phyloP scores from a whole-genome alignment of 768 basidiomycete genomes.

The Suillus variegatus region DNA sequence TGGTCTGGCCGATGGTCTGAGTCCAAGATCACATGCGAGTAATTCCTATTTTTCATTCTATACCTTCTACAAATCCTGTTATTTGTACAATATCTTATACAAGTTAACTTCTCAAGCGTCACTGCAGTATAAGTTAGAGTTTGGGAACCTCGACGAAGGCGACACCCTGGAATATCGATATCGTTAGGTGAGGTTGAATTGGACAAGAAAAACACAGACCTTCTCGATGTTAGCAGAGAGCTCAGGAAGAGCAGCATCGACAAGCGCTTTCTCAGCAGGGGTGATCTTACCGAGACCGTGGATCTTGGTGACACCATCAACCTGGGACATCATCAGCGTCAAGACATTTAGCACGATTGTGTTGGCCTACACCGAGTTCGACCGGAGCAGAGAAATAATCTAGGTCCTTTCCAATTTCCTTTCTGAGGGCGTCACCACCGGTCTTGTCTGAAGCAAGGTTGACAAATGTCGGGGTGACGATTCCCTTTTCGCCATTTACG shows the following conservation, averaged over 20 bases:
- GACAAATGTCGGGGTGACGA: conserved; percentile 84
- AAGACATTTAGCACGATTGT: neutral
- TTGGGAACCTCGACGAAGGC: conserved; percentile 28
- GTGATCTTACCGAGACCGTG: conserved; percentile 75
- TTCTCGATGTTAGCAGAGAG: conserved; percentile 71
- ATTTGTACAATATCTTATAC: conserved; percentile 3
- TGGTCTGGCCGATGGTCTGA: neutral
- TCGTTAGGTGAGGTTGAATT: conserved; percentile 1
- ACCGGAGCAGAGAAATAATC: conserved; percentile 90
- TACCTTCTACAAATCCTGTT: neutral
- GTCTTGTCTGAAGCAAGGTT: conserved; percentile 69
- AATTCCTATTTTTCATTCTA: neutral
- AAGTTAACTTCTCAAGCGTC: neutral
- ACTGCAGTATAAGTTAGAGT: conserved; percentile 19
- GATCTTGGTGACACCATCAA: conserved; percentile 82
- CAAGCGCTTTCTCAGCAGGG: conserved; percentile 69
- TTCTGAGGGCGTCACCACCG: conserved; percentile 73
- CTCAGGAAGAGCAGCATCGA: conserved; percentile 83
- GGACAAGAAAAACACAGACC: conserved; percentile 37
- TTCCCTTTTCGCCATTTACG: conserved; percentile 83
- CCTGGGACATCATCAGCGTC: conserved; percentile 41
- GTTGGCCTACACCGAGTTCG: conserved; percentile 73
- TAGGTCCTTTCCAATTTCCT: conserved; percentile 73
- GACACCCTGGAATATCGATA: conserved; percentile 19
- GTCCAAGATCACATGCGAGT: neutral